Evolutionary conservation across 2,329 filamentous ascomycete genomes (phyloP), one percentile per base, ranked within the genome.

Genomic region (Calonectria pteridis): DNA sequence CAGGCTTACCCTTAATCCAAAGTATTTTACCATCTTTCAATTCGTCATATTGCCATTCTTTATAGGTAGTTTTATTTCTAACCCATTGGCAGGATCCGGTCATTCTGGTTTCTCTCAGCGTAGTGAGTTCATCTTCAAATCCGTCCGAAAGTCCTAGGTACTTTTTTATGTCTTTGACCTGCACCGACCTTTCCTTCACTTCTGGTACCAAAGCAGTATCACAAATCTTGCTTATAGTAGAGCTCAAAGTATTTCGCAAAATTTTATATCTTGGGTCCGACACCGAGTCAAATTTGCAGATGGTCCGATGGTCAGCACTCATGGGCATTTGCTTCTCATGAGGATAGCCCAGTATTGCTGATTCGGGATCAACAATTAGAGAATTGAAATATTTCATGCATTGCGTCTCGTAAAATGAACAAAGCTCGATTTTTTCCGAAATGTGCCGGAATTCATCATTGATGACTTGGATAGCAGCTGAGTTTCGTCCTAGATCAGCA

Each of bases 381-480:
- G 71, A 70, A 35, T 51, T 69, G 26, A 73, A 73, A 6, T 31
- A 23, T 18, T 67, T 75, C 71, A 76, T 73, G 33, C 72, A 58
- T 23, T 83, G 73, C 0, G 85, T 87, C 73, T 89, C 88, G 73
- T 87, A 88, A 75, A 89, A 89, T 0, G 87, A 88, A 76, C 83
- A 82, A 9, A 88, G 78, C 2, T 81, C 75, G 0, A 88, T 73
- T 26, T 80, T 78, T 6, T 78, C 74, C 0, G 83, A 82, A 73
- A 84, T 76, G 59, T 87, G 82, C 0, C 84, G 84, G 73, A 89
- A 89, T 33, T 83, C 77, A 4, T 88, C 85, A 75, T 89, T 89
- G 68, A 89, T 83, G 2, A 82, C 78, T 55, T 82, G 75, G 10
- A 88, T 64, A 1, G 82, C 71, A 6, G 73, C 67, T 3, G 86